phyloP scores from a whole-genome alignment of 179 eudicot species.

The Silene coronaria region DNA sequence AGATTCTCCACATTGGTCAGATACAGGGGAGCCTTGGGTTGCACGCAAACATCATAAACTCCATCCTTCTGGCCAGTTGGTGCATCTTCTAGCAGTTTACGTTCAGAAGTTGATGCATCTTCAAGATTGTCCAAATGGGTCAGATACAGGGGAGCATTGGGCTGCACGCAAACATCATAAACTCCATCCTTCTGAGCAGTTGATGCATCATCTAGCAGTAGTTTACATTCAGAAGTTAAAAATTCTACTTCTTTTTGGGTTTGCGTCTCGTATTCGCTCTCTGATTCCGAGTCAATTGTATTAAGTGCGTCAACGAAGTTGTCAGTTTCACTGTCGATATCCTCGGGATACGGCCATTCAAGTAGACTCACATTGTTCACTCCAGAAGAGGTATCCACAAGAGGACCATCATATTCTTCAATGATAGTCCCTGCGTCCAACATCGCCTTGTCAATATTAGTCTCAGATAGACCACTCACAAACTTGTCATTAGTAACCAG shows the following conservation, averaged over 20 bases:
- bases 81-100: slow-evolving; percentile 24
- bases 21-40: slow-evolving; percentile 12
- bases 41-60: slow-evolving; percentile 12
- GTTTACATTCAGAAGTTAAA: slow-evolving; percentile 19
- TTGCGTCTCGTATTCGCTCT: slow-evolving; percentile 61
- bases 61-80: slow-evolving; percentile 17
- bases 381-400: slow-evolving; percentile 3
- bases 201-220: slow-evolving; percentile 20
- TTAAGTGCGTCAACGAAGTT: slow-evolving; percentile 81
- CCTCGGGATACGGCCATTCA: slow-evolving; percentile 45
- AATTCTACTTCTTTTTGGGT: slow-evolving; percentile 33
- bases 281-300: slow-evolving; percentile 81
- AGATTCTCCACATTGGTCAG: slow-evolving; percentile 15
- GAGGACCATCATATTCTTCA: slow-evolving; percentile 10
- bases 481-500: slow-evolving; percentile 3
- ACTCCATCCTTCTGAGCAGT: slow-evolving; percentile 16
- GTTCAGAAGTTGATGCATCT: slow-evolving; percentile 12
- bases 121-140: slow-evolving; percentile 14
- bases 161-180: slow-evolving; percentile 11
- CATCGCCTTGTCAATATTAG: slow-evolving; percentile 22
- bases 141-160: slow-evolving; percentile 12
- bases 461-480: slow-evolving; percentile 15
- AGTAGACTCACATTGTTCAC: slow-evolving; percentile 15
- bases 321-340: slow-evolving; percentile 79
- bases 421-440: slow-evolving; percentile 3